Evolutionary conservation across 2,329 filamentous ascomycete genomes (phyloP).

Genomic region (Colletotrichum tropicicola): DNA sequence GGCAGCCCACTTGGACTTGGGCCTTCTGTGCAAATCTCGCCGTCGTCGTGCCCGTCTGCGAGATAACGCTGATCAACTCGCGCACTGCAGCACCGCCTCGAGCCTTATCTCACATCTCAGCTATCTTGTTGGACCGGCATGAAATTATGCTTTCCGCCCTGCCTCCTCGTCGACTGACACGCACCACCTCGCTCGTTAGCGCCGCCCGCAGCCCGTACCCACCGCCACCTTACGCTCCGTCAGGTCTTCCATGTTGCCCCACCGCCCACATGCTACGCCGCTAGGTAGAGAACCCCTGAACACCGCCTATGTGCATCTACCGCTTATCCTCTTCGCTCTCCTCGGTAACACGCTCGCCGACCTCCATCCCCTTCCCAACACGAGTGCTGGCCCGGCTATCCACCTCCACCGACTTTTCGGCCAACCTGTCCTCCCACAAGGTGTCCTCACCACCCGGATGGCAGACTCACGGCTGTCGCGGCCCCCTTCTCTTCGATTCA

Average conservation of each 20-base stretch:
- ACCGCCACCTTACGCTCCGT: slow-evolving; percentile 18
- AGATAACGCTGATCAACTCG: slow-evolving; percentile 13
- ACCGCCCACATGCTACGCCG: slow-evolving; percentile 14
- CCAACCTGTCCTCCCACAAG: slow-evolving; percentile 20
- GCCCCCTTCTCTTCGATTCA: background rate
- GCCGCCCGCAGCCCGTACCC: slow-evolving; percentile 5
- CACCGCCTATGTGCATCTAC: slow-evolving; percentile 23
- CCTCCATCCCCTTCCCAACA: slow-evolving; percentile 23
- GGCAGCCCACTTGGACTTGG: background rate
- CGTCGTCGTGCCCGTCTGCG: background rate
- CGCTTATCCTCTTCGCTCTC: slow-evolving; percentile 13
- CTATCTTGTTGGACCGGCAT: slow-evolving; percentile 9
- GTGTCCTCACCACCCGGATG: background rate
- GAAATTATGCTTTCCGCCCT: slow-evolving; percentile 19
- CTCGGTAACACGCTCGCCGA: slow-evolving; percentile 21
- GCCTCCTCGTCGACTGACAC: slow-evolving; percentile 17
- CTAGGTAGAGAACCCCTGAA: slow-evolving; percentile 5
- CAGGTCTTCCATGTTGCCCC: background rate
- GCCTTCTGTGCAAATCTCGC: background rate
- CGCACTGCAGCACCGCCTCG: background rate
- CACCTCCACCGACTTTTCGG: slow-evolving; percentile 27
- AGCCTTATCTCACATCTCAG: slow-evolving; percentile 19
- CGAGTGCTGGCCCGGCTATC: slow-evolving; percentile 24
- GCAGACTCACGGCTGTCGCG: background rate
- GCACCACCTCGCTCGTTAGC: slow-evolving; percentile 18